Percentiles rank a stretch among this genome's conserved stretches.
Conservation (phyloP, 257 asterid species). For the Capsicum baccatum region DNA sequence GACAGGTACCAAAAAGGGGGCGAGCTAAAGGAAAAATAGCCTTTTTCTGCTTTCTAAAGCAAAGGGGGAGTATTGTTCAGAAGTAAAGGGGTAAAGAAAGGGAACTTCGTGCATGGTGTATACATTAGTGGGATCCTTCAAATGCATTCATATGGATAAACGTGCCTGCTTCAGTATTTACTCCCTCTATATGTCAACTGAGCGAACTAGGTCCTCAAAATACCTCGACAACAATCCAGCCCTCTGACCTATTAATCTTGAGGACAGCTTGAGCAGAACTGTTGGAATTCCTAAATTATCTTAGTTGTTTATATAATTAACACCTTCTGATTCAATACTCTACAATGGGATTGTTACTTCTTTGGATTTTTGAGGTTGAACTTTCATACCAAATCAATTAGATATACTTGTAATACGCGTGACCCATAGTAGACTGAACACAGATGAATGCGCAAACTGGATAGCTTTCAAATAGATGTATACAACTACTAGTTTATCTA, state of each 20-base stretch:
- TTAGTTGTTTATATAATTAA: background rate
- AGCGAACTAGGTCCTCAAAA: background rate
- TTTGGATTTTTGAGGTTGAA: background rate
- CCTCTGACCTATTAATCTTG: constrained; percentile 24
- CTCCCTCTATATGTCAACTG: background rate
- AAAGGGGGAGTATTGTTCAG: no score
- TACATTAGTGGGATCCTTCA: background rate
- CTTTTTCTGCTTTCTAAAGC: no score
- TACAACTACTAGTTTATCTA: background rate
- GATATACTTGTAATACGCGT: background rate
- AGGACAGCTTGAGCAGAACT: background rate
- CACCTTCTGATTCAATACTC: constrained; percentile 22
- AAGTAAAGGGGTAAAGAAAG: background rate
- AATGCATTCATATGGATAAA: background rate
- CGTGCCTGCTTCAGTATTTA: background rate
- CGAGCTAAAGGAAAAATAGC: no score
- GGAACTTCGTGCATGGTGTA: background rate
- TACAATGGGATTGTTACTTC: constrained; percentile 13
- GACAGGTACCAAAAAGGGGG: no score
- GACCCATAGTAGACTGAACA: background rate
- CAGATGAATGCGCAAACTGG: background rate
- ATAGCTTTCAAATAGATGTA: background rate
- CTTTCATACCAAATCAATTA: background rate
- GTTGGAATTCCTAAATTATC: background rate
- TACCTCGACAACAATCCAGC: background rate